Percentiles rank a stretch among this genome's conserved stretches.
Evolutionary conservation across 1,284 basidiomycete genomes (phyloP).

Genomic region (Cystobasidium sp.): DNA sequence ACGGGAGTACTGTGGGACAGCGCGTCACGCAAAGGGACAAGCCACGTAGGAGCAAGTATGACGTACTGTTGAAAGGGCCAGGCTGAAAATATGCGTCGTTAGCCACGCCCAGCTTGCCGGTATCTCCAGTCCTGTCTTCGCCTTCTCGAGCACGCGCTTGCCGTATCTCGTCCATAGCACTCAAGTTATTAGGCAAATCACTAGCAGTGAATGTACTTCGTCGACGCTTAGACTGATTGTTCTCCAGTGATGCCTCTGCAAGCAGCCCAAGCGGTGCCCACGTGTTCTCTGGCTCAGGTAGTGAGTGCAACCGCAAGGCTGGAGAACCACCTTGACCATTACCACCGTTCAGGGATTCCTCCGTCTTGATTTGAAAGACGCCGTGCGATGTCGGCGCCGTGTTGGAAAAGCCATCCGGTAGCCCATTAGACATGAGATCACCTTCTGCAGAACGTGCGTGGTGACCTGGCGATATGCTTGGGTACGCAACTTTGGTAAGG

Average conservation of each 20-base stretch:
- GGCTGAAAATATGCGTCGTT: constrained; percentile 79
- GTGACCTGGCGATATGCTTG: too few species aligned
- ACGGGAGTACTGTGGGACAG: constrained; percentile 65
- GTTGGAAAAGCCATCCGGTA: not conserved
- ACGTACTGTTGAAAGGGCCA: constrained; percentile 61
- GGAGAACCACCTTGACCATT: constrained; percentile 14
- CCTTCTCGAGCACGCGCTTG: not conserved
- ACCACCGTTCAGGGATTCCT: not conserved
- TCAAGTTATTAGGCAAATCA: constrained; percentile 46
- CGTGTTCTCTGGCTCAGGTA: constrained; percentile 76
- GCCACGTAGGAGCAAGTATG: not conserved
- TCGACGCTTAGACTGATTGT: constrained; percentile 62
- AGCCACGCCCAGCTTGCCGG: constrained; percentile 44
- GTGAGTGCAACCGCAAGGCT: constrained; percentile 68
- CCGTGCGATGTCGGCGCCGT: constrained; percentile 49
- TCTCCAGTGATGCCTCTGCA: constrained; percentile 87
- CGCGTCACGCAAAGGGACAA: not conserved
- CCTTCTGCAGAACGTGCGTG: too few species aligned
- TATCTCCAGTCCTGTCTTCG: not conserved
- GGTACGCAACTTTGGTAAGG: not conserved
- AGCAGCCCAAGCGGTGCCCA: constrained; percentile 87
- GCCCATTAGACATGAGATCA: not conserved
- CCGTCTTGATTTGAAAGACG: constrained; percentile 15
- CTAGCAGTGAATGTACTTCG: constrained; percentile 17
- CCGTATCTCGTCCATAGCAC: constrained; percentile 16